These are phyloP conservation scores for Eucalyptus shirleyi DNA, from an alignment of 345 rosid genomes.

Conservation along the genomic window DNA sequence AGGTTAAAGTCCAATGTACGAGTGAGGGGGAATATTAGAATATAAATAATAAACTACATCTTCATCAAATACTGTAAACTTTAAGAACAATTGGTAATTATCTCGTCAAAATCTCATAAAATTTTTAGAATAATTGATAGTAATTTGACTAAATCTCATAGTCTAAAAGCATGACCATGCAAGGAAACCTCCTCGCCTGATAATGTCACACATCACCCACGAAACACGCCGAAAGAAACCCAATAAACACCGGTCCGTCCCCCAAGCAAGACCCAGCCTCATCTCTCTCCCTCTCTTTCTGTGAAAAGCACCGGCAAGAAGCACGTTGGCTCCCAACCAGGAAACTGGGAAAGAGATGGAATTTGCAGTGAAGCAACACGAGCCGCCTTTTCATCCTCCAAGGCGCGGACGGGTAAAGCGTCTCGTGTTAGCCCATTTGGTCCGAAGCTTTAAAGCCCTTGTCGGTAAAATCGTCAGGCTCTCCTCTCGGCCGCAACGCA, in stretches of 20 bases:
- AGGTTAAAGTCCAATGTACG: no score
- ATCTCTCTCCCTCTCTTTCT: neutral
- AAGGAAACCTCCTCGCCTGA: neutral
- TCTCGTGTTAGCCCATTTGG: neutral
- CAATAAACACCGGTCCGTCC: neutral
- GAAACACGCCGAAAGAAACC: neutral
- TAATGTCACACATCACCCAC: neutral
- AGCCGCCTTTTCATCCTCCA: neutral
- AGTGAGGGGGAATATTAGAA: fast-evolving
- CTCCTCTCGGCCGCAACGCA: neutral
- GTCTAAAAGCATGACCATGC: no score
- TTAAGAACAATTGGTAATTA: fast-evolving
- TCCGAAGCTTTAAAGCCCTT: neutral
- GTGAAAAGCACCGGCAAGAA: neutral
- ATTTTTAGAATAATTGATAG: no score
- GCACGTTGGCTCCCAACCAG: neutral
- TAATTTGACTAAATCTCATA: no score
- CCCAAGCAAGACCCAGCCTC: neutral
- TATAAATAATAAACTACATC: fast-evolving
- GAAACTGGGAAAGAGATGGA: neutral
- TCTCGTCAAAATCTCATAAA: no score
- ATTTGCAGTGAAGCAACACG: neutral
- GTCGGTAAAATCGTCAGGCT: neutral
- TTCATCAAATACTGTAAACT: no score
- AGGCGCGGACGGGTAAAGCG: neutral